These are phyloP conservation scores for Cryptococcus sp. DNA, from an alignment of 1,284 basidiomycete species.

Conservation along the genomic window DNA sequence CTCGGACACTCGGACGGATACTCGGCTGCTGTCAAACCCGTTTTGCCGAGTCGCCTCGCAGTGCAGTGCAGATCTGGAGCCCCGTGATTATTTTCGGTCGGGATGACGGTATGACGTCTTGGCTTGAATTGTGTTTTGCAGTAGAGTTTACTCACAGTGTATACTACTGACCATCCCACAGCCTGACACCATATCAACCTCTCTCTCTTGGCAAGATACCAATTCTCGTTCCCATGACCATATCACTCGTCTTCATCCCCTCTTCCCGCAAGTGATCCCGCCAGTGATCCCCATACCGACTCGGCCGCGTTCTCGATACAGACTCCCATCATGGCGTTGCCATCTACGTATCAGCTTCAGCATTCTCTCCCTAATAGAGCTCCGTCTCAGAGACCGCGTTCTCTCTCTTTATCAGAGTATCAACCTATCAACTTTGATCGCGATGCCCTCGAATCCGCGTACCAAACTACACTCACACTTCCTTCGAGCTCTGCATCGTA, in stretches of 20 bases:
- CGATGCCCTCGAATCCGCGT: constrained; percentile 29
- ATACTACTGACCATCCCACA: neutral
- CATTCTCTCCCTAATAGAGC: constrained; percentile 34
- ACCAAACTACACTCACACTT: constrained; percentile 24
- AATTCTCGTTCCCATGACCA: neutral
- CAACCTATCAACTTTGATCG: constrained; percentile 38
- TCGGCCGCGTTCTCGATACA: neutral
- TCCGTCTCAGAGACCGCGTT: constrained; percentile 24
- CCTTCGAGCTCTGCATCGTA: constrained; percentile 14
- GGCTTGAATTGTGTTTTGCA: too few species aligned
- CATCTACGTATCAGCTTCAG: constrained; percentile 19
- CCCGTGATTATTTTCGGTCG: too few species aligned
- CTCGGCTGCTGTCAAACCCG: too few species aligned
- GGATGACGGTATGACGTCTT: too few species aligned
- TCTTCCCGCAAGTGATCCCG: neutral
- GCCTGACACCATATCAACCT: neutral
- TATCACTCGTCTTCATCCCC: neutral
- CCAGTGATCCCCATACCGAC: neutral
- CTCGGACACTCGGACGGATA: too few species aligned
- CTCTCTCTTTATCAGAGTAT: constrained; percentile 38
- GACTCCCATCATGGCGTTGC: constrained; percentile 15
- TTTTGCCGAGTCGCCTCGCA: too few species aligned
- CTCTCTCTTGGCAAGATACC: neutral
- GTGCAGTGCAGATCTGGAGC: too few species aligned
- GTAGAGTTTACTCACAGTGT: neutral